These are phyloP conservation scores for Elaeagnus macrophylla DNA, from an alignment of 306 rosid species.

Conservation along the genomic window DNA sequence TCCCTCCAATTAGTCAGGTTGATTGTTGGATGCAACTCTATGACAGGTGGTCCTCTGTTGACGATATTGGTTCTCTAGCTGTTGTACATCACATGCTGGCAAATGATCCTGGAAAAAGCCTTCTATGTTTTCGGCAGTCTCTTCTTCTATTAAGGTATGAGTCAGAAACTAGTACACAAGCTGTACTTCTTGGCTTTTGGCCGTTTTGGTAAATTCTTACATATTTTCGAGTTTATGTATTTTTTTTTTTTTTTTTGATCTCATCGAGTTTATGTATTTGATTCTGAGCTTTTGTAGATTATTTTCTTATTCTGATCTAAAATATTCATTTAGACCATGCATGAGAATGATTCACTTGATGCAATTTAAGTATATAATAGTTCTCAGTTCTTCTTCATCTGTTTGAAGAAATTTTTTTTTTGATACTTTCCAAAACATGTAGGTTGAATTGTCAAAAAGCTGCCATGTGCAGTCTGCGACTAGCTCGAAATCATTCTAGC, in stretches of 20 bases:
- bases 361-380: background rate
- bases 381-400: background rate
- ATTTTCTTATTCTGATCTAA: no score
- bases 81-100: slow-evolving; percentile 74
- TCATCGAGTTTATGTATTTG: no score
- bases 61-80: slow-evolving; percentile 84
- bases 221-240: no score
- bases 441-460: slow-evolving; percentile 88
- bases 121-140: slow-evolving; percentile 75
- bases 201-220: no score
- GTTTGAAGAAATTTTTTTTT: background rate
- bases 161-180: background rate
- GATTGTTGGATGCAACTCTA: slow-evolving; percentile 90
- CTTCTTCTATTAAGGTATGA: slow-evolving; percentile 71
- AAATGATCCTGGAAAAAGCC: slow-evolving; percentile 83
- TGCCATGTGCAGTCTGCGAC: slow-evolving; percentile 74
- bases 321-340: no score
- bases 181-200: background rate
- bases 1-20: slow-evolving; percentile 63
- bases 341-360: no score
- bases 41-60: slow-evolving; percentile 78
- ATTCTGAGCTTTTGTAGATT: no score
- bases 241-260: no score
- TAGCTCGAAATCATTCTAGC: slow-evolving; percentile 66
- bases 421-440: slow-evolving; percentile 14